These are phyloP conservation scores for Ophiostoma himal-ulmi DNA, from an alignment of 2,329 filamentous ascomycete species.

Conservation along the genomic window DNA sequence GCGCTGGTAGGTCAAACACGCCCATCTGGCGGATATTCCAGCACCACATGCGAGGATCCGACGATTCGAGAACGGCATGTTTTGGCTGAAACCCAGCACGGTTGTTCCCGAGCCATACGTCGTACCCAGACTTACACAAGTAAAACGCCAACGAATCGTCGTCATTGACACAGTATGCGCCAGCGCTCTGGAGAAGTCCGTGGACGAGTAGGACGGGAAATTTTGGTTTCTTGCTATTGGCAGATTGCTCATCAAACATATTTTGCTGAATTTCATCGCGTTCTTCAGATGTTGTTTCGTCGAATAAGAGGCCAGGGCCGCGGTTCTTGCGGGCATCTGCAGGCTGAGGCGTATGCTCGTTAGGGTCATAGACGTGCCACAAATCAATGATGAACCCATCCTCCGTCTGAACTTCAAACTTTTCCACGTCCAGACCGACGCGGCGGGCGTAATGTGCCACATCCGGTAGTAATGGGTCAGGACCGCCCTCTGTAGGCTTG, in stretches of 20 bases:
- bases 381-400: constrained; percentile 87
- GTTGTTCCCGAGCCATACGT: constrained; percentile 95
- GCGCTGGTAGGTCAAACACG: constrained; percentile 75
- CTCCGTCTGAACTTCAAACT: constrained; percentile 80
- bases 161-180: constrained; percentile 85
- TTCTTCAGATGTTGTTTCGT: constrained; percentile 31
- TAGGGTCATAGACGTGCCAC: constrained; percentile 85
- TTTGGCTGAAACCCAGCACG: constrained; percentile 77
- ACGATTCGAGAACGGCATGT: constrained; percentile 63
- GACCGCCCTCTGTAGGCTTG: constrained; percentile 70
- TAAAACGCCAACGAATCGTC: constrained; percentile 87
- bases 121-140: constrained; percentile 84
- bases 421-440: constrained; percentile 80
- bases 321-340: constrained; percentile 47
- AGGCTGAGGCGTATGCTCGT: constrained; percentile 55
- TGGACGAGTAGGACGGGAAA: constrained; percentile 86
- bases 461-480: constrained; percentile 71
- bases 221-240: constrained; percentile 39
- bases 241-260: constrained; percentile 17
- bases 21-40: constrained; percentile 97
- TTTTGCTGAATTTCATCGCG: constrained; percentile 17
- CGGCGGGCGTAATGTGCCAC: constrained; percentile 79
- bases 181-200: constrained; percentile 79
- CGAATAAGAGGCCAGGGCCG: constrained; percentile 58
- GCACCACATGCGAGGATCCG: constrained; percentile 88